These are phyloP conservation scores for Stylosanthes scabra DNA, from an alignment of 331 rosid genomes.

Conservation along the genomic window DNA sequence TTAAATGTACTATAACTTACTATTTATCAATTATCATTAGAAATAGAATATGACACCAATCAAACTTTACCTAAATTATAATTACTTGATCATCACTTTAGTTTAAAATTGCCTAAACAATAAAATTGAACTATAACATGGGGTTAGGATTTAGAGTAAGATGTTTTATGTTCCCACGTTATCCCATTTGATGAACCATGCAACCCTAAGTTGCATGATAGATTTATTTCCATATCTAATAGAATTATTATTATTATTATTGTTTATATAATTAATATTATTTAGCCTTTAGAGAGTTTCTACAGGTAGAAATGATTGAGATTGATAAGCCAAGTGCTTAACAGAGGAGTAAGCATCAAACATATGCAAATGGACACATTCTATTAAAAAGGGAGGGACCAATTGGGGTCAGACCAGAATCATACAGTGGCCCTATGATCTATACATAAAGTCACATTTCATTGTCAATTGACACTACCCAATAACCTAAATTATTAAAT, in stretches of 20 bases:
- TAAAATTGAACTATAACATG: neutral
- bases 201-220: conserved; percentile 8
- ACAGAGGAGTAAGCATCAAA: conserved; percentile 35
- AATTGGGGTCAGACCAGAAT: conserved; percentile 47
- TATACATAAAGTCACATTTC: conserved; percentile 45
- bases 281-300: neutral
- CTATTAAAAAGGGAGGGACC: conserved; percentile 47
- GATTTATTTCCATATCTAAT: neutral
- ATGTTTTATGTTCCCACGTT: conserved; percentile 4
- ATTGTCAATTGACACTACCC: conserved; percentile 34
- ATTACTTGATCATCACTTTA: too few relatives aligned
- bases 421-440: conserved; percentile 55
- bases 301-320: conserved; percentile 35
- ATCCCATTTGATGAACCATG: neutral
- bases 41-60: too few relatives aligned
- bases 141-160: neutral
- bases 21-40: too few relatives aligned
- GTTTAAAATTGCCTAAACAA: neutral
- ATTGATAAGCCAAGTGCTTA: conserved; percentile 31
- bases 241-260: too few relatives aligned
- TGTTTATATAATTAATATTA: conserved; percentile 17
- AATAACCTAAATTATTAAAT: neutral
- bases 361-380: conserved; percentile 37
- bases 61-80: too few relatives aligned
- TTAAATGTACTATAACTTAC: neutral